These are phyloP conservation scores for Rosa chinensis DNA, from an alignment of 306 rosid genomes.

Conservation along the genomic window DNA sequence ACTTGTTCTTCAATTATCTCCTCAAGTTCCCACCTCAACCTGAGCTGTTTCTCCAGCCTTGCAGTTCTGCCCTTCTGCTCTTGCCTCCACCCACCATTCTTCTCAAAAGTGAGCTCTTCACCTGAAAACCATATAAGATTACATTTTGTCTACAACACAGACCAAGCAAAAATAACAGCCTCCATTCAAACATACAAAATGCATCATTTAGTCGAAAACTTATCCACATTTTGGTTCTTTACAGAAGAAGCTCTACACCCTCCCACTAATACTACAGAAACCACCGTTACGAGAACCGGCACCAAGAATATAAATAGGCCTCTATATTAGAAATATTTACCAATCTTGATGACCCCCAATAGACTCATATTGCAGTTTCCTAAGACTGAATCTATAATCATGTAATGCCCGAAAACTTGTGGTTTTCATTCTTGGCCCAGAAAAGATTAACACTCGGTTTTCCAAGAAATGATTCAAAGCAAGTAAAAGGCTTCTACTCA, in stretches of 20 bases:
- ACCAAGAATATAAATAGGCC: neutral
- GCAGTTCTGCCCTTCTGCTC: conserved; percentile 39
- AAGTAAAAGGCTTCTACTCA: neutral
- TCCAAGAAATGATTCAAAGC: neutral
- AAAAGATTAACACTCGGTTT: neutral
- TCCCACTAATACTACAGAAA: neutral
- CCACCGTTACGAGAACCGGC: neutral
- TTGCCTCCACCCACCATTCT: conserved; percentile 40
- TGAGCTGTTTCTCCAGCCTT: conserved; percentile 43
- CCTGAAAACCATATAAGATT: conserved; percentile 13
- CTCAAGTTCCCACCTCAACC: conserved; percentile 42
- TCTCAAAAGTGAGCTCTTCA: conserved; percentile 34
- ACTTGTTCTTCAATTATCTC: conserved; percentile 49
- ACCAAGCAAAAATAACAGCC: conserved; percentile 10
- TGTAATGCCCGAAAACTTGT: neutral
- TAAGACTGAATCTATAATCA: neutral
- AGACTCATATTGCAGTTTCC: neutral
- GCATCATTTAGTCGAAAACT: neutral
- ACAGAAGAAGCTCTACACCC: neutral
- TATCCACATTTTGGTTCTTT: conserved; percentile 1
- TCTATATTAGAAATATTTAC: neutral
- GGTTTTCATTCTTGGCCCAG: neutral
- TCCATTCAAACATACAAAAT: neutral
- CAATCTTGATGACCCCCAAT: neutral
- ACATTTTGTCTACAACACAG: neutral